Base-by-base conservation (phyloP, 1,284 basidiomycete genomes). In the Tilletia setariae region DNA sequence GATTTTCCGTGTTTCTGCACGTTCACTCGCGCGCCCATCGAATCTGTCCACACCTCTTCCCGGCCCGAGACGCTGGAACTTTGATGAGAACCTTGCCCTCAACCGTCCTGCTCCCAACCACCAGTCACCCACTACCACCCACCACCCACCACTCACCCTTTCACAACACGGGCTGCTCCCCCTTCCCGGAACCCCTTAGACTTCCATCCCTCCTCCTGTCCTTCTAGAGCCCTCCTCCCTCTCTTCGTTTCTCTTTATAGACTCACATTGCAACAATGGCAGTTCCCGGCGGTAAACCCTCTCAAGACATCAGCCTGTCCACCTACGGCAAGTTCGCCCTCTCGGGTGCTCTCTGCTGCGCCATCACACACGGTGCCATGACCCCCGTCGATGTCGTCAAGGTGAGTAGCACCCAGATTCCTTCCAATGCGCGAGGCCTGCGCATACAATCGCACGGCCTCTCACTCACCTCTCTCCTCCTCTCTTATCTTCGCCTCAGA, bases 261-360 rank as follows among this genome's bases (percentile, higher is more conserved):
- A 49, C 47, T 15, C 25, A 21, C 19, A 9, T 44, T 44, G n/a
- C 53, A 59, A 1, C 53, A 9, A 59, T 59, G 53, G 53, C 53
- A 25, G 53, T 59, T 19, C 53, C 53, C 53, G 28, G 53, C 53
- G 53, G n/a, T 28, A 25, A 8, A 21, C 21, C 53, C 25, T 25
- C 21, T 19, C 53, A 59, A 19, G 9, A 7, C 21, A 28, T 59
- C 53, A 59, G 53, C 53, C 4, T 73, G 83, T 85, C 53, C n/a
- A 59, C 53, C 64, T 86, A 86, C 84, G 72, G 85, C 66, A 82
- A 85, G 70, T 86, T 86, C 83, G 85, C 85, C 73, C 81, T 97
- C 73, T 93, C 93, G 81, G 93, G 94, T 89, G 88, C 88, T 76
- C 87, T 95, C 77, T 93, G 94, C 73, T 97, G 94, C 82, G 92